Conservation (phyloP, 2,329 filamentous ascomycete genomes). For the Cordyceps tenuipes region DNA sequence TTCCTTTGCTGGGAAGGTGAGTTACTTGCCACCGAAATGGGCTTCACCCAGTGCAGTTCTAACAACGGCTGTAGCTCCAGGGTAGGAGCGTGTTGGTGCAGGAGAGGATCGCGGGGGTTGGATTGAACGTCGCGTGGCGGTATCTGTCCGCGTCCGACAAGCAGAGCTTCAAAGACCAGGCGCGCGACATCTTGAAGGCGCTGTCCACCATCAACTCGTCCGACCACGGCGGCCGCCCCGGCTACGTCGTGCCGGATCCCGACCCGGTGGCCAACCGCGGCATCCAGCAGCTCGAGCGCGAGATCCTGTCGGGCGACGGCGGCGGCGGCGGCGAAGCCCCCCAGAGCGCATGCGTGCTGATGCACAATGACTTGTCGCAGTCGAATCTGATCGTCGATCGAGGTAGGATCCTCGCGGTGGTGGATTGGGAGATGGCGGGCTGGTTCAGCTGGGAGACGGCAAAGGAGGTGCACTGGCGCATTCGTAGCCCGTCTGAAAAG, state of each 20-base stretch:
- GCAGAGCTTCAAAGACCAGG: conserved; percentile 27
- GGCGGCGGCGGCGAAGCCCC: background rate
- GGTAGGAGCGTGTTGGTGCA: conserved; percentile 28
- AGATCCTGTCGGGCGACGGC: background rate
- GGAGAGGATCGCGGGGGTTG: conserved; percentile 29
- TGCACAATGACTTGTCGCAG: conserved; percentile 1
- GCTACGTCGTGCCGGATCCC: background rate
- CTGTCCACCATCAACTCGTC: conserved; percentile 20
- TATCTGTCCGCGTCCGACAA: conserved; percentile 27
- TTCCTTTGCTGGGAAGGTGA: conserved; percentile 31
- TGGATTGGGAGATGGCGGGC: conserved; percentile 22
- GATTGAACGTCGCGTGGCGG: conserved; percentile 27
- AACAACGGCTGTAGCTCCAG: conserved; percentile 22
- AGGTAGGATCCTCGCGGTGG: conserved; percentile 20
- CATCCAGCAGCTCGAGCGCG: background rate
- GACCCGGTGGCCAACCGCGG: background rate
- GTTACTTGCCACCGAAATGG: background rate
- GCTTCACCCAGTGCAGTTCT: too few species aligned
- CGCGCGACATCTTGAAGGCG: conserved; percentile 20
- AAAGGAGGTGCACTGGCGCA: background rate
- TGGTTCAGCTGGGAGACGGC: background rate
- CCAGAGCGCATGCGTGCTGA: background rate
- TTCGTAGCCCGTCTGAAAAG: background rate
- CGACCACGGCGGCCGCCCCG: background rate
- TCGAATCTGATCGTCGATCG: conserved; percentile 23